A percentile compares a stretch with the other conserved stretches of the same genome.
These are phyloP conservation scores for Elongisporangium undulatum DNA, from an alignment of 352 stramenopile genomes.

Conservation along the genomic window DNA sequence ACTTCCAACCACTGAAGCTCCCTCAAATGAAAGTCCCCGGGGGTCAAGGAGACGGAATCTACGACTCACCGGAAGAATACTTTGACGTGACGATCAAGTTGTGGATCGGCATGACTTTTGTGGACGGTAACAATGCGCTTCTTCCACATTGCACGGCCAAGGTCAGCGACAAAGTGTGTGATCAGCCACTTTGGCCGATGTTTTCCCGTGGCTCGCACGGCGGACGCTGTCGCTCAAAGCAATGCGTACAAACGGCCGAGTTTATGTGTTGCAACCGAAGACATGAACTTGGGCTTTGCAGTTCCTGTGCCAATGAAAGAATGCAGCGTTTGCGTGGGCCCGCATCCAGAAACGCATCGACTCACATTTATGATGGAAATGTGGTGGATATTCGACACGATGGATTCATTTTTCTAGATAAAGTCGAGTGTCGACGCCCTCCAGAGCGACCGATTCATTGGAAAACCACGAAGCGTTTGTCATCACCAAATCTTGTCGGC, in stretches of 20 bases:
- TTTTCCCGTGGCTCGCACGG: background rate
- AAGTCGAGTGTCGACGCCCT: slow-evolving; percentile 54
- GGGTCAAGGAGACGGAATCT: slow-evolving; percentile 47
- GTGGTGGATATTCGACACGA: slow-evolving; percentile 50
- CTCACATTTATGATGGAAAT: slow-evolving; percentile 74
- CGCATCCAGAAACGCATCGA: slow-evolving; percentile 54
- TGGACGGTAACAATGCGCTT: slow-evolving; percentile 80
- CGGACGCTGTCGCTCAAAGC: slow-evolving; percentile 35
- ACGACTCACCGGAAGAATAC: slow-evolving; percentile 73
- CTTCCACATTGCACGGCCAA: slow-evolving; percentile 65
- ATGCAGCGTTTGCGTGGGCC: slow-evolving; percentile 51
- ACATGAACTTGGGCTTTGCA: slow-evolving; percentile 59
- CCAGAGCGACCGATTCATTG: slow-evolving; percentile 67
- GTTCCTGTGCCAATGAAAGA: slow-evolving; percentile 39
- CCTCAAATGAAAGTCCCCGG: slow-evolving; percentile 66
- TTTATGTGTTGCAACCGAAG: slow-evolving; percentile 56
- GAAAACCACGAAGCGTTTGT: slow-evolving; percentile 73
- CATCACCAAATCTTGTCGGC: slow-evolving; percentile 78
- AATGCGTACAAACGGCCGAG: slow-evolving; percentile 43
- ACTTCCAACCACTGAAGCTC: slow-evolving; percentile 67
- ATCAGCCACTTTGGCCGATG: slow-evolving; percentile 66
- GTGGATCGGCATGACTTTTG: slow-evolving; percentile 87
- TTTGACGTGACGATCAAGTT: slow-evolving; percentile 68
- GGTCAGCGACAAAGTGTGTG: slow-evolving; percentile 49
- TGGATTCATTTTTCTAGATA: slow-evolving; percentile 53